phyloP scores from a whole-genome alignment of 163 green algal genomes.

The Scenedesmus sp. region DNA sequence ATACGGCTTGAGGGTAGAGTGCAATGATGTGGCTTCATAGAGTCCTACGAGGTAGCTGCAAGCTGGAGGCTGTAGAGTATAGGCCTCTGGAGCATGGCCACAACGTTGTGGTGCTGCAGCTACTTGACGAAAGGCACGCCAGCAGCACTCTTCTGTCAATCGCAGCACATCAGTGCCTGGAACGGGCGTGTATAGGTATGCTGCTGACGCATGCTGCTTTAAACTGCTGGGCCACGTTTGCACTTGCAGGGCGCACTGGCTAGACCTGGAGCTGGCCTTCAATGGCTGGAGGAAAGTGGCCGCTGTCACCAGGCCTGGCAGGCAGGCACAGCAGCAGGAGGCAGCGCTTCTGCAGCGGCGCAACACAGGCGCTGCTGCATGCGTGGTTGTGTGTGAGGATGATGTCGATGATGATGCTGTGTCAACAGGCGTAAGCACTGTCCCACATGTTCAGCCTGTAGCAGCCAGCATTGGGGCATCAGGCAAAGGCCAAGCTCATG shows the following conservation, averaged over 20 bases:
- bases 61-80: no score
- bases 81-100: no score
- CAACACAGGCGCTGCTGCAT: slow-evolving; percentile 2
- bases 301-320: not conserved
- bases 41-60: no score
- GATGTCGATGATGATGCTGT: not conserved
- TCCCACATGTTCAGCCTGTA: no score
- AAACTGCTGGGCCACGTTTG: not conserved
- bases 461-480: not conserved
- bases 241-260: slow-evolving; percentile 15
- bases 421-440: not conserved
- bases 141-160: no score
- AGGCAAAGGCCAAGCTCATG: not conserved
- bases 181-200: not conserved
- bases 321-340: not conserved
- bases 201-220: slow-evolving; percentile 1
- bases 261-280: slow-evolving; percentile 60
- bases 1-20: no score
- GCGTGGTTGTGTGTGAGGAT: not conserved
- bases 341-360: not conserved
- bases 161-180: no score
- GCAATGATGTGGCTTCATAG: no score
- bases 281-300: slow-evolving; percentile 53
- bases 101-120: no score
- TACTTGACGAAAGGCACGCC: no score